Evolutionary conservation across 495 filamentous ascomycete species (phyloP), one percentile per base, ranked within the genome.

Genomic region (Tuber brumale): DNA sequence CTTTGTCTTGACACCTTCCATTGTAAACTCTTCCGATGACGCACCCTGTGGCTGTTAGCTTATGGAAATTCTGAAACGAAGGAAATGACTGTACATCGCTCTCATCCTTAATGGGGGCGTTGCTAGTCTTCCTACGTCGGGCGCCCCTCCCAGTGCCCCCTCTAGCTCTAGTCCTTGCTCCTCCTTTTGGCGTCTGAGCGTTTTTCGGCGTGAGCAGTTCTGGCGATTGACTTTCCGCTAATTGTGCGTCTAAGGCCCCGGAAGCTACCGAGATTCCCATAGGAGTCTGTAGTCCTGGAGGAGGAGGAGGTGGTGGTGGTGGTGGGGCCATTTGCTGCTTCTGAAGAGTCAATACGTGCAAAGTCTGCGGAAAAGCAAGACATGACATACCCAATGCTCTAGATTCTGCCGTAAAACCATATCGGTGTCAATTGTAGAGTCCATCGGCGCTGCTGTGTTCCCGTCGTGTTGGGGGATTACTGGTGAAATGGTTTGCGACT

Each of bases 1-100:
- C 79, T 94, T 93, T 9, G 94, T 96, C 81, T 88, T 90, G 41
- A 81, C 70, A 5, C 81, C 81, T 66, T 83, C 81, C 81, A 83
- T 83, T 14, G 81, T 83, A 72, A 83, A 83, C 74, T 83, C 81
- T 41, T 82, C 80, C 12, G 81, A 82, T 31, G 81, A 81, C 18
- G 79, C 79, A 39, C 77, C 76, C 79, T 81, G 19, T 70, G 19
- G 2, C 41, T 37, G 37, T 74, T n/a, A 70, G 57, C 48, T 21
- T 70, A 31, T 44, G 46, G 2, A 19, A 66, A 35, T 27, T 35
- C 57, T 19, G 14, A 66, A 19, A 14, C 57, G 10, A 31, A 61
- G 6, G 48, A 16, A n/a, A 27, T 41, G 46, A 39, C 8, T 51
- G 61, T 37, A 76, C 81, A 75, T 82, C 81, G 43, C 80, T 81